Base-by-base conservation (phyloP, 192 early-diverging fungal species). In the Spinellus fusiger region DNA sequence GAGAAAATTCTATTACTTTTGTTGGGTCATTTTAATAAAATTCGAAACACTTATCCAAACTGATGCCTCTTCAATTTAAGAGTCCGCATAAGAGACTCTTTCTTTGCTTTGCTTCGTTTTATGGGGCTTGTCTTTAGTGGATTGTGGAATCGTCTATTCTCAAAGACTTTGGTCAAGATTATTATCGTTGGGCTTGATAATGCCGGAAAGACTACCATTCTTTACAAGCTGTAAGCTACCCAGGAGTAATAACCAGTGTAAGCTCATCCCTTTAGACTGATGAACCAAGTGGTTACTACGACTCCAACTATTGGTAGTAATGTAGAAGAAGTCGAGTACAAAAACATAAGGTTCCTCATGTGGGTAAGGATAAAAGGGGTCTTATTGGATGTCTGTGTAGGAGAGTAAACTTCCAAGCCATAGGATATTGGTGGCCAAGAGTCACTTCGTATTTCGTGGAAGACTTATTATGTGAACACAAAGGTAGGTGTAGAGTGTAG, bases 291-390 rank as follows among this genome's bases (percentile, higher is more conserved):
- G 0, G 83, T 86, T 1, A 74, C 78, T 1, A 87, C 86, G 1
- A 80, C 85, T 28, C 86, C 86, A 32, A 87, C 86, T 29, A 87
- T 87, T 63, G 86, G 86, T 53, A 80, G 77, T 46, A 87, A 87
- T 55, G 86, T 87, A 10, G 86, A 87, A 61, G 83, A 86, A 69
- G 72, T 87, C 5, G 65, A 70, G 33, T 87, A 86, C 63, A 84
- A 84, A 56, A 86, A 87, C 56, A 81, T 87, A 58, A 85, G 79
- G 65, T 85, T 80, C 49, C 50, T 87, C 23, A 82, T 87, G 79
- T 87, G 86, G 86, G 86, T 68, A 80, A 80, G 84, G 75, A 20
- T 52, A 22, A 16, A 0, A 5, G n/a, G 9, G 0, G 8, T 1
- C 3, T 2, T 13, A 20, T 47, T n/a, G n/a, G n/a, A n/a, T n/a